Evolutionary conservation across 768 basidiomycete genomes (phyloP), one percentile per base, ranked within the genome.

Genomic region (Amanita rimosa): DNA sequence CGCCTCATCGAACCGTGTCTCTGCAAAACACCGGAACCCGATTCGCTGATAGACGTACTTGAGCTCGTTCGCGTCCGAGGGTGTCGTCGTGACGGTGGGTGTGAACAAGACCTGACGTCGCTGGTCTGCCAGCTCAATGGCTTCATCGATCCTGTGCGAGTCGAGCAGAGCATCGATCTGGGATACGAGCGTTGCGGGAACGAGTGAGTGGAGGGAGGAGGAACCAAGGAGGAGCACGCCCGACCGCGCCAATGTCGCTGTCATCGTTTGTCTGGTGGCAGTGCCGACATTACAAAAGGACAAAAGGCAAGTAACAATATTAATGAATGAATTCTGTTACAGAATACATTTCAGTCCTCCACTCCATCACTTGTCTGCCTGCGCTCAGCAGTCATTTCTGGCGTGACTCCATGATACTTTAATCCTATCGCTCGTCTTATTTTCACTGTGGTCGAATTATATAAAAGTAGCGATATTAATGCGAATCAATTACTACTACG

Each of bases 1-100:
- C 1, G 92, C 91, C 50, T 89, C 84, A 52, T 85, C 81, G 60
- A 96, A 94, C 44, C 81, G 69, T 0, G 88, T 90, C 60, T 89
- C 86, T 26, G 70, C 62, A 59, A 94, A 73, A 55, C 83, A 83
- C 61, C 82, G 76, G 59, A 86, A 86, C 13, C 87, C 92, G 46
- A 94, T 76, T 29, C 80, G 79, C 55, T 90, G 85, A 60, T 88
- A 87, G 31, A 90, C 72, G 55, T 88, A 89, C 52, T 75, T 74
- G 42, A 92, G 67, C 56, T 86, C 85, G 29, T 85, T 83, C 2
- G 41, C 8, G 27, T 14, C n/a, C 13, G 41, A 3, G 26, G 26
- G 0, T 27, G 51, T 17, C n/a, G 9, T 29, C 79, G 75, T 6
- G 76, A 24, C 22, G 22, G 40, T 75, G 70, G 51, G 78, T n/a